Percentiles rank a stretch among this genome's conserved stretches.
Evolutionary conservation across 371 early-diverging fungal genomes (phyloP).

Genomic region (Apophysomyces variabilis): DNA sequence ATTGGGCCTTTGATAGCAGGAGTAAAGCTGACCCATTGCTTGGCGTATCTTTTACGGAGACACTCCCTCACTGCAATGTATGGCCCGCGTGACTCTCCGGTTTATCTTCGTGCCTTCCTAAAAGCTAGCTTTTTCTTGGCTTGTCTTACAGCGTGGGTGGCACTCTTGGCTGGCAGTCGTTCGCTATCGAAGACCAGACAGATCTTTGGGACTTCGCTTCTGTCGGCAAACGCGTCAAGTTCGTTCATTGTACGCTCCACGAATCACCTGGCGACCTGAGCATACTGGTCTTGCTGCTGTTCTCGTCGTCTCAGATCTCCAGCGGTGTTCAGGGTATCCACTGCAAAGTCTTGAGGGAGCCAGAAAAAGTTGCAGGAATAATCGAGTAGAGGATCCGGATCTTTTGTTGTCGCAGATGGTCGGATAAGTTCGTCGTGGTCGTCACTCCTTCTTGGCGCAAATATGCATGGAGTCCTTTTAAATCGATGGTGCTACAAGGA

Average conservation of each 20-base stretch:
- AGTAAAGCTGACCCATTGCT: neutral
- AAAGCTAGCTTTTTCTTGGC: neutral
- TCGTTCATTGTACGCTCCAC: neutral
- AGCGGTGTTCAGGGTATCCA: neutral
- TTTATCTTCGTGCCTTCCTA: neutral
- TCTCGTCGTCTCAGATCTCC: neutral
- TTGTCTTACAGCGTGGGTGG: neutral
- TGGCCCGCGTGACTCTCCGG: neutral
- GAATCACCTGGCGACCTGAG: neutral
- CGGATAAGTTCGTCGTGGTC: no score
- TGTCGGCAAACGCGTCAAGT: neutral
- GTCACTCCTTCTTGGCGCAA: no score
- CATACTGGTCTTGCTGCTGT: neutral
- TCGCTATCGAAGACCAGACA: neutral
- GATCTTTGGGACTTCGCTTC: neutral
- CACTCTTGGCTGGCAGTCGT: neutral
- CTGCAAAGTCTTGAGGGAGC: neutral
- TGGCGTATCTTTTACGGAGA: conserved; percentile 13
- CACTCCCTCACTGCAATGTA: neutral
- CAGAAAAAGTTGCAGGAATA: neutral
- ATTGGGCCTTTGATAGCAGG: neutral
- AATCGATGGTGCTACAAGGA: no score
- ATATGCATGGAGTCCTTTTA: no score
- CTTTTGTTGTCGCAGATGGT: no score
- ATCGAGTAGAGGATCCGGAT: no score